These are phyloP conservation scores for Yamagishiella unicocca DNA, from an alignment of 139 green algal species.

Conservation along the genomic window DNA sequence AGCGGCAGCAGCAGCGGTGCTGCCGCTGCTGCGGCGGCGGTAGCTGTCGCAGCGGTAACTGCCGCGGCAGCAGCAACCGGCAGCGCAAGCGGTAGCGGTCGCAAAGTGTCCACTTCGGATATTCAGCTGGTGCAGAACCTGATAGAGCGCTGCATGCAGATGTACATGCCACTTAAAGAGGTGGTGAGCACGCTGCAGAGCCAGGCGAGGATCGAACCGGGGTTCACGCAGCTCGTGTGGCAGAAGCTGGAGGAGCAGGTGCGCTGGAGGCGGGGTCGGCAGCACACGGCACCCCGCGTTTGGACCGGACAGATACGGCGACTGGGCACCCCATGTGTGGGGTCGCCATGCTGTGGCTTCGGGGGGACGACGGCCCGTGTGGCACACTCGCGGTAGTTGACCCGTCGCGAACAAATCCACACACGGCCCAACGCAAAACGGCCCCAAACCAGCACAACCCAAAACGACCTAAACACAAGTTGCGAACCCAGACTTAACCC, in stretches of 20 bases:
- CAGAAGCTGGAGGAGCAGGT: slow-evolving; percentile 92
- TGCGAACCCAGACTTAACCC: too few relatives aligned
- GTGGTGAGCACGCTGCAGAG: slow-evolving; percentile 83
- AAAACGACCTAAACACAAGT: too few relatives aligned
- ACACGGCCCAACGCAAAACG: too few relatives aligned
- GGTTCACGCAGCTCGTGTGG: slow-evolving; percentile 93
- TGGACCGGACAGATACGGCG: too few relatives aligned
- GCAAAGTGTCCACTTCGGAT: slow-evolving; percentile 81
- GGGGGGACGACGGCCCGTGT: too few relatives aligned
- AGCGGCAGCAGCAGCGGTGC: neutral
- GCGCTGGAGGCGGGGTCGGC: neutral
- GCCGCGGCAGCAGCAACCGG: neutral
- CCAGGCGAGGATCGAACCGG: slow-evolving; percentile 79
- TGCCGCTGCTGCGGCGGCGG: neutral
- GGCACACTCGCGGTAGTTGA: too few relatives aligned
- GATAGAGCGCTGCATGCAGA: slow-evolving; percentile 94
- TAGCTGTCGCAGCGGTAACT: neutral
- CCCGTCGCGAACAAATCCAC: too few relatives aligned
- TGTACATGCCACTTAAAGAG: slow-evolving; percentile 91
- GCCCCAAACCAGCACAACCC: too few relatives aligned
- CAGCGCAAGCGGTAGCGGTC: neutral
- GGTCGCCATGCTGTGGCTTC: too few relatives aligned
- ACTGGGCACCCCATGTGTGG: too few relatives aligned
- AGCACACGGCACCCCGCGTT: too few relatives aligned
- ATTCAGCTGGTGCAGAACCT: slow-evolving; percentile 94